Conservation (phyloP, 768 basidiomycete genomes). For the Pisolithus sp. region DNA sequence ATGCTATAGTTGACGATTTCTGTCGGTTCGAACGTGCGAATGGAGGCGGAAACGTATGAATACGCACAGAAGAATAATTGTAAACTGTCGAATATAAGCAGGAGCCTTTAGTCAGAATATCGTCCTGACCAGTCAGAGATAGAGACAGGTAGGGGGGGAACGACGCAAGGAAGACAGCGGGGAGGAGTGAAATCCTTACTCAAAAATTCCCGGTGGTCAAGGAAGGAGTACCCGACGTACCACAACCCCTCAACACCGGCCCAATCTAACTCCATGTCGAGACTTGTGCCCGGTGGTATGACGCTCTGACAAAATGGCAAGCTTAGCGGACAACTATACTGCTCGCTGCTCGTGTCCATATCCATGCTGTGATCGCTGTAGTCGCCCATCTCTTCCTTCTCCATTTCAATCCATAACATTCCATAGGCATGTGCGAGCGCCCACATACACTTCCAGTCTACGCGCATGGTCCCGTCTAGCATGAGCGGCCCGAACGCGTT, state of each 20-base stretch:
- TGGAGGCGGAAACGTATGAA: not conserved
- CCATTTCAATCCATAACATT: constrained; percentile 42
- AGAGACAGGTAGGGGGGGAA: too few species aligned
- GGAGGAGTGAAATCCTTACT: constrained; percentile 34
- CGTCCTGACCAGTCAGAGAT: too few species aligned
- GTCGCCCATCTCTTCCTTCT: constrained; percentile 20
- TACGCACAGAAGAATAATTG: constrained; percentile 35
- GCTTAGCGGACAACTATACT: constrained; percentile 33
- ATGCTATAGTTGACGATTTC: constrained; percentile 13
- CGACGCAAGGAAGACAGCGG: not conserved
- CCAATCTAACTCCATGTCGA: constrained; percentile 27
- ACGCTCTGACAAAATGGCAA: constrained; percentile 49
- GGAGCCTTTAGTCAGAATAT: constrained; percentile 4
- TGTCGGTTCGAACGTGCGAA: not conserved
- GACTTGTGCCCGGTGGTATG: constrained; percentile 33
- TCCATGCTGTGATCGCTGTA: not conserved
- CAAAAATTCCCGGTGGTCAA: constrained; percentile 60
- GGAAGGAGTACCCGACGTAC: constrained; percentile 60
- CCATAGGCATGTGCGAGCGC: constrained; percentile 51
- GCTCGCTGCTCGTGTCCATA: constrained; percentile 5
- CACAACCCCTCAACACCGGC: constrained; percentile 48
- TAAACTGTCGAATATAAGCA: constrained; percentile 33
- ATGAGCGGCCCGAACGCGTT: constrained; percentile 55
- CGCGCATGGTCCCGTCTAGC: constrained; percentile 33
- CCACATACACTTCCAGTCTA: constrained; percentile 58